A percentile compares a stretch with the other conserved stretches of the same genome.
Conservation (phyloP, 1,284 basidiomycete species). For the Rhodotorula glutinis region DNA sequence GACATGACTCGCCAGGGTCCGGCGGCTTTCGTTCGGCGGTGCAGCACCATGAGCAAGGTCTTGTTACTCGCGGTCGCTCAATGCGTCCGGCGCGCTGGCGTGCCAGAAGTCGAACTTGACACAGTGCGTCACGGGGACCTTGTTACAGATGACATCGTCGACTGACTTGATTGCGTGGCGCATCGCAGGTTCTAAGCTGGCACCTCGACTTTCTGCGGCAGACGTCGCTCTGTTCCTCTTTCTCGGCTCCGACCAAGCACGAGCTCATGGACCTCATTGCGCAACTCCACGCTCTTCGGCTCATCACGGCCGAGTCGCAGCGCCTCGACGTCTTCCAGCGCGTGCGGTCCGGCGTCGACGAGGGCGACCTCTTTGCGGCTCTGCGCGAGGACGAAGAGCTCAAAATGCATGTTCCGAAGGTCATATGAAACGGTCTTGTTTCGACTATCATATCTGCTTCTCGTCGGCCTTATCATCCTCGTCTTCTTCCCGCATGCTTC, state of each 20-base stretch:
- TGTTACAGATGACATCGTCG: too few relatives aligned
- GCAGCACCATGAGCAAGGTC: slow-evolving; percentile 80
- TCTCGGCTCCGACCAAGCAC: slow-evolving; percentile 23
- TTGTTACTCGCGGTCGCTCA: slow-evolving; percentile 84
- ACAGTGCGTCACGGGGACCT: slow-evolving; percentile 32
- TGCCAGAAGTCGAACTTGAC: slow-evolving; percentile 50
- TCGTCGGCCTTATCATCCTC: not conserved
- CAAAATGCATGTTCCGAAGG: slow-evolving; percentile 26
- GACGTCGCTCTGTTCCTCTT: slow-evolving; percentile 27
- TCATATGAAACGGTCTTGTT: not conserved
- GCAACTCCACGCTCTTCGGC: slow-evolving; percentile 36
- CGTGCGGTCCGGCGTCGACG: slow-evolving; percentile 33
- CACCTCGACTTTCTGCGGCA: slow-evolving; percentile 42
- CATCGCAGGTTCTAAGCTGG: slow-evolving; percentile 40
- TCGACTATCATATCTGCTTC: not conserved
- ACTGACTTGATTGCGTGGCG: not conserved
- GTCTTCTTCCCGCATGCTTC: not conserved
- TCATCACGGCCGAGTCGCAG: slow-evolving; percentile 40
- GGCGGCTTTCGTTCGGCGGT: slow-evolving; percentile 71
- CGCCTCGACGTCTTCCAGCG: slow-evolving; percentile 41
- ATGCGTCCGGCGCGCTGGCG: slow-evolving; percentile 76
- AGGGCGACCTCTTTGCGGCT: slow-evolving; percentile 40
- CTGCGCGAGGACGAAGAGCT: slow-evolving; percentile 40
- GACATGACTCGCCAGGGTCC: slow-evolving; percentile 89
- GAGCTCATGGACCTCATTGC: slow-evolving; percentile 36